phyloP scores from a whole-genome alignment of 805 yeast genomes.

The Nakazawaea wyomingensis region DNA sequence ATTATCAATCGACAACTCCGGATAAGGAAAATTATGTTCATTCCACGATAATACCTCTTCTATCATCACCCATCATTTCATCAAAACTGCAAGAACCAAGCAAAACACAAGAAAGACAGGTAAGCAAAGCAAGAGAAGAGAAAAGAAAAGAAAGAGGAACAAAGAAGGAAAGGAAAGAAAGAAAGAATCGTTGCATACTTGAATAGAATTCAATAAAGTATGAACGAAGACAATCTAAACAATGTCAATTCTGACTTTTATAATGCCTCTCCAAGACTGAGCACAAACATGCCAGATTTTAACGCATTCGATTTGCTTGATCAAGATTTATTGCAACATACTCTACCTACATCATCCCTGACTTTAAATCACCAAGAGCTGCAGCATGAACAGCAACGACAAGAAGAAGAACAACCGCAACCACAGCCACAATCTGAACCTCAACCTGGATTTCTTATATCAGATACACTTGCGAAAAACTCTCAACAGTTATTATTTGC shows the following conservation, averaged over 20 bases:
- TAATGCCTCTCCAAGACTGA: not conserved
- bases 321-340: constrained; percentile 1
- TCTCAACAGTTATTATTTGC: constrained; percentile 47
- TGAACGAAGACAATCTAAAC: not conserved
- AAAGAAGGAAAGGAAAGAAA: not conserved
- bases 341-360: not conserved
- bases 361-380: not conserved
- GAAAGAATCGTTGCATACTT: not conserved
- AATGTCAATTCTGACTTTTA: constrained; percentile 2
- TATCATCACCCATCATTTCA: too few species aligned
- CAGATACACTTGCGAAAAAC: constrained; percentile 42
- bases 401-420: not conserved
- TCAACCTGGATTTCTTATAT: constrained; percentile 14
- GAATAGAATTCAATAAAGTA: not conserved
- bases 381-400: not conserved
- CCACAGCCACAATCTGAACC: not conserved
- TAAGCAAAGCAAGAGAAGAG: too few species aligned
- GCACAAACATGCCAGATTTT: not conserved
- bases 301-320: constrained; percentile 3
- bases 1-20: too few species aligned
- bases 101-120: too few species aligned
- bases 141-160: not conserved
- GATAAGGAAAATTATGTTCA: too few species aligned
- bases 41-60: too few species aligned
- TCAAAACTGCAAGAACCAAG: too few species aligned